Conservation (phyloP, 2,329 filamentous ascomycete species). For the Bipolaris cookei region DNA sequence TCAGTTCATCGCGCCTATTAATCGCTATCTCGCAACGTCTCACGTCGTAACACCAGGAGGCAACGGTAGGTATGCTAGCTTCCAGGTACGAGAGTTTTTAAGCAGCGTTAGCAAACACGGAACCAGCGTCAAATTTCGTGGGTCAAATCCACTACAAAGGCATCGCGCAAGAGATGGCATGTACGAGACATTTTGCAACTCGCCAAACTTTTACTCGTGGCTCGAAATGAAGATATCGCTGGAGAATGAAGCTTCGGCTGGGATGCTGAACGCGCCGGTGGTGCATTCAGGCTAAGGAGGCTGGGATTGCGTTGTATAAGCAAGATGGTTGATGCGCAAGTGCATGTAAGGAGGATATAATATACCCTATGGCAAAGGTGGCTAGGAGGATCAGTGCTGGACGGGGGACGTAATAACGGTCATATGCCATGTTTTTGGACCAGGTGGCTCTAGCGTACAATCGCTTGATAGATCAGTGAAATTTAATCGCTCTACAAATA, state of each 20-base stretch:
- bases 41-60: slow-evolving; percentile 45
- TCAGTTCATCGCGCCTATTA: slow-evolving; percentile 50
- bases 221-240: slow-evolving; percentile 52
- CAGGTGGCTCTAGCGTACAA: neutral
- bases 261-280: slow-evolving; percentile 31
- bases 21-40: slow-evolving; percentile 50
- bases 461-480: neutral
- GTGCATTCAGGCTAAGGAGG: neutral
- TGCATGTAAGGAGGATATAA: neutral
- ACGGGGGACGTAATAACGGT: neutral
- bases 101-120: slow-evolving; percentile 49
- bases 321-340: too few relatives aligned
- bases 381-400: neutral
- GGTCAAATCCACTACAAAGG: slow-evolving; percentile 47
- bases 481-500: neutral
- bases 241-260: slow-evolving; percentile 50
- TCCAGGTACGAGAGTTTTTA: slow-evolving; percentile 47
- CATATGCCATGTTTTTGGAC: neutral
- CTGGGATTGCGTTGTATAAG: neutral
- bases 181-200: slow-evolving; percentile 49
- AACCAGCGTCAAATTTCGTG: slow-evolving; percentile 49
- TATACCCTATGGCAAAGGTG: neutral
- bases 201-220: slow-evolving; percentile 52
- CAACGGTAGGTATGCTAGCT: slow-evolving; percentile 48
- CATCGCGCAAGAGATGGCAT: slow-evolving; percentile 46